phyloP scores from a whole-genome alignment of 768 basidiomycete species.

The Tylopilus subfusipes region DNA sequence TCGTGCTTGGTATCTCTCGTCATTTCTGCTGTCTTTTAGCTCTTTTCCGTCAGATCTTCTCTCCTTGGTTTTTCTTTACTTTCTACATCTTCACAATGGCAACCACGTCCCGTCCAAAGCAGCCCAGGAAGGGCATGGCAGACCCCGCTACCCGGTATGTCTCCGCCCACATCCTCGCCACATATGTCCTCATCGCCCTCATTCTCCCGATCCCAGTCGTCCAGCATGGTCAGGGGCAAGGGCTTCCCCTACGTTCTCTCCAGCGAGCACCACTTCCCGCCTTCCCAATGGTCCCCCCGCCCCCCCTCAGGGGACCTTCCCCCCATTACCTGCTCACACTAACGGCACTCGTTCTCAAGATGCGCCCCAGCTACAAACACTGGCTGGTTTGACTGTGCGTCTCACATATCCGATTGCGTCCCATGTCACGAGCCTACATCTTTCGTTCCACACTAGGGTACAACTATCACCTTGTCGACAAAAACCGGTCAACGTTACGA shows the following conservation, averaged over 20 bases:
- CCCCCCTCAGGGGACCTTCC: conserved; percentile 37
- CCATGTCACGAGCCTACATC: conserved; percentile 14
- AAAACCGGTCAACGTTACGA: conserved; percentile 72
- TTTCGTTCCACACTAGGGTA: conserved; percentile 49
- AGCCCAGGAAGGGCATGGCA: conserved; percentile 56
- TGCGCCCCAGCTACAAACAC: conserved; percentile 53
- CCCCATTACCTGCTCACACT: conserved; percentile 41
- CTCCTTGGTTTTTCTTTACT: conserved; percentile 30
- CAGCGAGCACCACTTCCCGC: conserved; percentile 39
- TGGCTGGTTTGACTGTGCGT: conserved; percentile 71
- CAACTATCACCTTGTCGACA: conserved; percentile 71
- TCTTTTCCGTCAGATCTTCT: conserved; percentile 22
- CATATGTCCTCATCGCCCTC: conserved; percentile 13
- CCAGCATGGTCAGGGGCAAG: conserved; percentile 67
- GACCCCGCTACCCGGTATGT: conserved; percentile 54
- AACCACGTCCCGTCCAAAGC: conserved; percentile 60
- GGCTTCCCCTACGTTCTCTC: conserved; percentile 68
- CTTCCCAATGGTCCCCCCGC: conserved; percentile 40
- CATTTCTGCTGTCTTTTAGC: conserved; percentile 34
- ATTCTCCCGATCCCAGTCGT: conserved; percentile 31
- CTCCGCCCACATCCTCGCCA: conserved; percentile 11
- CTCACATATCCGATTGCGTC: conserved; percentile 9
- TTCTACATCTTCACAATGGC: conserved; percentile 46
- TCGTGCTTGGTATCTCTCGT: conserved; percentile 34
- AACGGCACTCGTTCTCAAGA: conserved; percentile 49